Evolutionary conservation across 306 rosid species (phyloP), one percentile per base, ranked within the genome.

Genomic region (Parietaria judaica): DNA sequence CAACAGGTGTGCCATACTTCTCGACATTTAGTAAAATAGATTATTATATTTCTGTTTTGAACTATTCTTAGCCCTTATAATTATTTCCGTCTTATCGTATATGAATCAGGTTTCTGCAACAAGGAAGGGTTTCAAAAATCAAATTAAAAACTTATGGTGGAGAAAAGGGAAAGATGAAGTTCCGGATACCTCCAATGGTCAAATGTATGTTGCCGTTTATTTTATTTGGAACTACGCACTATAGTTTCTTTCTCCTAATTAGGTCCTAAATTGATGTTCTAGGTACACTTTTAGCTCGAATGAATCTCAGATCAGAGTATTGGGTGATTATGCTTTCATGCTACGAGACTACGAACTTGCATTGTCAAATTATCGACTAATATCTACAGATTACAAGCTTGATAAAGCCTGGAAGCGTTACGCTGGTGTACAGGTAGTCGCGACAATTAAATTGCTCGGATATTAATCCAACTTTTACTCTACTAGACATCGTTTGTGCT

Each of bases 241-340:
- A 60, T 70, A 15, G 51, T 70, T 68, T 56, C 15, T 43, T 54
- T 36, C 13, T 58, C 75, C 76, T 86, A 61, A 82, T 79, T 57
- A 56, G 14, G 14, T 50, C 64, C 73, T 75, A 58, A 65, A 66
- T 76, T 57, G 16, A 58, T 79, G 70, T 80, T 80, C 71, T 64
- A 94, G 99, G 95, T 94, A 94, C 77, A 79, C 85, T 66, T 88
- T 77, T 66, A 86, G 69, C 84, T 94, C 99, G 74, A 88, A 67
- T 65, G 99, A 94, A 78, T 94, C 95, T 72, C 99, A 88, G 69
- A 88, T 94, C 74, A 81, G 99, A 78, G 84, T 86, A 71, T 81
- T 88, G 88, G 99, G 99, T 71, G 99, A 94, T 70, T 86, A 82
- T 75, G 99, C 99, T 75, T 94, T 94, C 83, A 86, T 94, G 99